These are phyloP conservation scores for Aphanoascus verrucosus DNA, from an alignment of 2,329 filamentous ascomycete species.

Conservation along the genomic window DNA sequence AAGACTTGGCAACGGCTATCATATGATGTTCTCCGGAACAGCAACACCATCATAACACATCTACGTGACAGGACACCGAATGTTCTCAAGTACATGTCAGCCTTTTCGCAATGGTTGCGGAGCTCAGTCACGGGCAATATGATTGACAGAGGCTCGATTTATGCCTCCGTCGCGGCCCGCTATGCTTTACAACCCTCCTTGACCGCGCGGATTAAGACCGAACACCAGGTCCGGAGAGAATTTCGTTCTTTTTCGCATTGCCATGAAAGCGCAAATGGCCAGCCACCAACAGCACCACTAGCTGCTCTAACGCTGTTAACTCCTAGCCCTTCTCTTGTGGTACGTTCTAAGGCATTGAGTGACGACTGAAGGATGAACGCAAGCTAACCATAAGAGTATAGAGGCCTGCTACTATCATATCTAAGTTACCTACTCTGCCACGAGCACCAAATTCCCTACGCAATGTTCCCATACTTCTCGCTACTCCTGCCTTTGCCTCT, in stretches of 20 bases:
- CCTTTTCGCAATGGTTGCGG: constrained; percentile 3
- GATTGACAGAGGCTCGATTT: background rate
- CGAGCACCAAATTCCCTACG: constrained; percentile 12
- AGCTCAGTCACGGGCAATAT: background rate
- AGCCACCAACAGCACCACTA: constrained; percentile 1
- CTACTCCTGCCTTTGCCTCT: constrained; percentile 30
- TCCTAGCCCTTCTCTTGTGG: constrained; percentile 8
- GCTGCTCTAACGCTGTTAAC: constrained; percentile 10
- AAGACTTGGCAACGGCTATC: background rate
- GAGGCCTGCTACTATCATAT: constrained; percentile 25
- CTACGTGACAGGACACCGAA: background rate
- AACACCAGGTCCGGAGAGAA: background rate
- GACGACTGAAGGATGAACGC: background rate
- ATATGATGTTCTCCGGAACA: background rate
- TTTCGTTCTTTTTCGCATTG: background rate
- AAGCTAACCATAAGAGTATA: constrained; percentile 11
- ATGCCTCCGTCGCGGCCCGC: background rate
- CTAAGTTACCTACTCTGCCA: constrained; percentile 20
- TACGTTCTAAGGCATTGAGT: background rate
- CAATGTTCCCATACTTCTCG: constrained; percentile 27
- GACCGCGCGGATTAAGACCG: background rate
- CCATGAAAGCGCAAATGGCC: background rate
- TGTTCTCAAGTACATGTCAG: constrained; percentile 8
- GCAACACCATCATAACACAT: background rate
- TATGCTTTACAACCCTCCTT: background rate